phyloP scores from a whole-genome alignment of 2,329 filamentous ascomycete genomes.

The Didymella lethalis region DNA sequence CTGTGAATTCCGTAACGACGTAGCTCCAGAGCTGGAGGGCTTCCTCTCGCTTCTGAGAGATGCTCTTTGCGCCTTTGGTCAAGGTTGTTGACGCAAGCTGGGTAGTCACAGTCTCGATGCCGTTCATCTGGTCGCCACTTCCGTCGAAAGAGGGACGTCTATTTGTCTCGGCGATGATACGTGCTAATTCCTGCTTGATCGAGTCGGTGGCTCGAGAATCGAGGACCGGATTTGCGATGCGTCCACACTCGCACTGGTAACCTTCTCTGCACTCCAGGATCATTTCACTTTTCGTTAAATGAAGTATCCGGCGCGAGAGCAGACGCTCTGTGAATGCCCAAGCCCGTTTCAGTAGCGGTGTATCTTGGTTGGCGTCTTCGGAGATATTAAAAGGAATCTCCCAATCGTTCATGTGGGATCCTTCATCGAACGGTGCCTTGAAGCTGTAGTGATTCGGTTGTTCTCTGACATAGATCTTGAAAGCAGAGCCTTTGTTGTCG shows the following conservation, averaged over 20 bases:
- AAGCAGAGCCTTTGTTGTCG: slow-evolving; percentile 43
- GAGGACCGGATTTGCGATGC: slow-evolving; percentile 41
- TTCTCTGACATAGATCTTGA: slow-evolving; percentile 45
- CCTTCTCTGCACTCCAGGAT: slow-evolving; percentile 49
- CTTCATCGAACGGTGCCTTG: slow-evolving; percentile 45
- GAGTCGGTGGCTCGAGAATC: slow-evolving; percentile 46
- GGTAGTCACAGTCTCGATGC: slow-evolving; percentile 36
- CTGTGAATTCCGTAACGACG: slow-evolving; percentile 48
- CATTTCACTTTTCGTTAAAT: slow-evolving; percentile 48
- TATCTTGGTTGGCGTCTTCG: slow-evolving; percentile 40
- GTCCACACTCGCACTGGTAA: slow-evolving; percentile 48
- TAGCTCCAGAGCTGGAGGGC: slow-evolving; percentile 47
- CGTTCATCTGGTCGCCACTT: slow-evolving; percentile 19
- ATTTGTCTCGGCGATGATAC: slow-evolving; percentile 31
- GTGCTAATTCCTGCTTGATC: slow-evolving; percentile 46
- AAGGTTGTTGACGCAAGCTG: slow-evolving; percentile 42
- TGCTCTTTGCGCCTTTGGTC: slow-evolving; percentile 28
- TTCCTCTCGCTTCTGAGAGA: slow-evolving; percentile 36
- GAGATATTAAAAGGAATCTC: slow-evolving; percentile 45
- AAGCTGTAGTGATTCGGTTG: slow-evolving; percentile 49
- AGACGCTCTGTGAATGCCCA: slow-evolving; percentile 47
- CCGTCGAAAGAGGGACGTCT: slow-evolving; percentile 19
- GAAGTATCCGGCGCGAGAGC: slow-evolving; percentile 43
- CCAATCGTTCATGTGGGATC: slow-evolving; percentile 48
- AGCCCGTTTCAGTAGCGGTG: slow-evolving; percentile 45